These are phyloP conservation scores for Ceriops decandra DNA, from an alignment of 345 rosid genomes.

Conservation along the genomic window DNA sequence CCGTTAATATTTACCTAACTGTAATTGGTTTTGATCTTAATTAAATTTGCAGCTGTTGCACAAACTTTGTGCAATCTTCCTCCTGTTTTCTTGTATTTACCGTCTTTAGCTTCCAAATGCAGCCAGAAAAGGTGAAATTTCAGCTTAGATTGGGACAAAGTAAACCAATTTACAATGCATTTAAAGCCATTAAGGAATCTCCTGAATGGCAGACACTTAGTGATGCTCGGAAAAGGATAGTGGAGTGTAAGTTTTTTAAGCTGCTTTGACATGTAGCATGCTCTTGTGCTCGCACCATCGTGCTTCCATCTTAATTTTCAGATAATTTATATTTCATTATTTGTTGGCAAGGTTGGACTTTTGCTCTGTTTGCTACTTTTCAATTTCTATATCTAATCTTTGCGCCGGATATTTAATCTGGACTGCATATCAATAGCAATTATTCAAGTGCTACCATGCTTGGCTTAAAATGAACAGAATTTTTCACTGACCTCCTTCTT, in stretches of 20 bases:
- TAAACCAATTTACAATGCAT: slow-evolving; percentile 62
- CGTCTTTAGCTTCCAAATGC: slow-evolving; percentile 16
- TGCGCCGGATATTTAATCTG: background rate
- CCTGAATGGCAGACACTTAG: slow-evolving; percentile 53
- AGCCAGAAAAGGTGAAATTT: slow-evolving; percentile 74
- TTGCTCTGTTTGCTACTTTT: too few relatives aligned
- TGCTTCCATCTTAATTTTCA: background rate
- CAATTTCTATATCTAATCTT: too few relatives aligned
- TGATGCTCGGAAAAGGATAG: slow-evolving; percentile 69
- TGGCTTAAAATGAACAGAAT: background rate
- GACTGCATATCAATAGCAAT: slow-evolving; percentile 3
- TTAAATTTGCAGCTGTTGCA: background rate
- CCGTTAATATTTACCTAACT: too few relatives aligned
- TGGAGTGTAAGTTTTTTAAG: slow-evolving; percentile 48
- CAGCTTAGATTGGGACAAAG: slow-evolving; percentile 67
- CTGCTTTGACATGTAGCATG: background rate
- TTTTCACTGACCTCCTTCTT: background rate
- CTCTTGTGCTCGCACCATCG: background rate
- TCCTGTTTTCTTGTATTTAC: slow-evolving; percentile 3
- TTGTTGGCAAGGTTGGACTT: too few relatives aligned
- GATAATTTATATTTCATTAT: too few relatives aligned
- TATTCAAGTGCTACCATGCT: background rate
- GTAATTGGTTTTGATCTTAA: too few relatives aligned
- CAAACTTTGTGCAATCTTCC: background rate
- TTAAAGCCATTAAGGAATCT: slow-evolving; percentile 57